phyloP scores from a whole-genome alignment of 2,329 filamentous ascomycete genomes.

The Furcasterigmium sp. region DNA sequence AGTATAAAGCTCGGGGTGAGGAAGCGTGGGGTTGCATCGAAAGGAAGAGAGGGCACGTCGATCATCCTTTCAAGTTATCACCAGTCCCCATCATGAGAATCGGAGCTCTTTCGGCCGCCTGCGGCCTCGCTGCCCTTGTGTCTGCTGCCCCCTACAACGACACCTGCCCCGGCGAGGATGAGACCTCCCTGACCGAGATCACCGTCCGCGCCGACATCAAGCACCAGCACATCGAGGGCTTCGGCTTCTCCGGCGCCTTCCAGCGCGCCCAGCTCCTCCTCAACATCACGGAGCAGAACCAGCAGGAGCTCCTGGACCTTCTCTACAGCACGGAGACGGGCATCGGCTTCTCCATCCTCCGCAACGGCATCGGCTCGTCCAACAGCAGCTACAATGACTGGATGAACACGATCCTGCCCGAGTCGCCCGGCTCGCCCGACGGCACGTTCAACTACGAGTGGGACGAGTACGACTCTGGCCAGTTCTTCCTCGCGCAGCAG shows the following conservation, averaged over 20 bases:
- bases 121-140: not conserved
- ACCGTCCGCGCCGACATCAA: constrained; percentile 11
- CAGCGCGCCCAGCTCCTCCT: constrained; percentile 22
- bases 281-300: not conserved
- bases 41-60: no score
- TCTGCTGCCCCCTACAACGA: not conserved
- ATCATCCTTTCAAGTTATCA: not conserved
- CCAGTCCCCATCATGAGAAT: not conserved
- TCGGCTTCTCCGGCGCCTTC: constrained; percentile 28
- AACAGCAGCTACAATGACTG: constrained; percentile 26
- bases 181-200: not conserved
- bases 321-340: constrained; percentile 3
- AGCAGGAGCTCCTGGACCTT: constrained; percentile 4
- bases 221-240: constrained; percentile 29
- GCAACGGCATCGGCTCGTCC: constrained; percentile 34
- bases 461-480: constrained; percentile 27
- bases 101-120: not conserved
- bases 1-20: no score
- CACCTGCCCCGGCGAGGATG: not conserved
- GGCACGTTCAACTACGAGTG: constrained; percentile 22
- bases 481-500: constrained; percentile 36
- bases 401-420: constrained; percentile 27
- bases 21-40: no score
- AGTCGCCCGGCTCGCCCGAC: constrained; percentile 20
- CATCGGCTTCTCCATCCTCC: constrained; percentile 29